Percentiles rank a stretch among this genome's conserved stretches.
Conservation (phyloP, 805 yeast species). For the Metschnikowia arizonensis region DNA sequence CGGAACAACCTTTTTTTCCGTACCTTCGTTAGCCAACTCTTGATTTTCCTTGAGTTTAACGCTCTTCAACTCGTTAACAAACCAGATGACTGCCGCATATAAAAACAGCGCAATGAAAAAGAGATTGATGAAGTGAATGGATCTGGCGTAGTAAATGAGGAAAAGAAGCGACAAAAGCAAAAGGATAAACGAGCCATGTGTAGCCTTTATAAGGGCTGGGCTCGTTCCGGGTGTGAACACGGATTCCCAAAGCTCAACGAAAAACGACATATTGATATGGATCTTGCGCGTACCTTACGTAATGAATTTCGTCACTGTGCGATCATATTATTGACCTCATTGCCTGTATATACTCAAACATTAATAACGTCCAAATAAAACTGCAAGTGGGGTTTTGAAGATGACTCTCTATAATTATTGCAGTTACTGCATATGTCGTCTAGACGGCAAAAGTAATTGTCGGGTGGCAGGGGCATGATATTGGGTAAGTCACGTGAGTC, state of each 20-base stretch:
- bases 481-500: slow-evolving; percentile 13
- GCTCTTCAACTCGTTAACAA: slow-evolving; percentile 59
- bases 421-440: background rate
- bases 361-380: background rate
- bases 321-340: slow-evolving; percentile 1
- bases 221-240: slow-evolving; percentile 90
- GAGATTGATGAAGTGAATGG: slow-evolving; percentile 62
- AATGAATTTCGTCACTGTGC: background rate
- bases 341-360: background rate
- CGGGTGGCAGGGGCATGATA: background rate
- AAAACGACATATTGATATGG: slow-evolving; percentile 32
- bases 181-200: slow-evolving; percentile 75
- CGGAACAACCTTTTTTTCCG: background rate
- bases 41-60: slow-evolving; percentile 45
- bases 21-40: slow-evolving; percentile 30
- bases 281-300: background rate
- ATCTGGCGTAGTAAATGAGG: slow-evolving; percentile 57
- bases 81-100: slow-evolving; percentile 87
- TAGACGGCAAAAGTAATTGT: background rate
- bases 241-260: slow-evolving; percentile 80
- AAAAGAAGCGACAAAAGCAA: slow-evolving; percentile 53
- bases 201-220: slow-evolving; percentile 84
- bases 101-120: slow-evolving; percentile 56
- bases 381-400: background rate
- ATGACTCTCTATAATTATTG: background rate